Percentiles rank a stretch among this genome's conserved stretches.
phyloP scores from a whole-genome alignment of 305 asterid genomes.

The Rubia balearica region DNA sequence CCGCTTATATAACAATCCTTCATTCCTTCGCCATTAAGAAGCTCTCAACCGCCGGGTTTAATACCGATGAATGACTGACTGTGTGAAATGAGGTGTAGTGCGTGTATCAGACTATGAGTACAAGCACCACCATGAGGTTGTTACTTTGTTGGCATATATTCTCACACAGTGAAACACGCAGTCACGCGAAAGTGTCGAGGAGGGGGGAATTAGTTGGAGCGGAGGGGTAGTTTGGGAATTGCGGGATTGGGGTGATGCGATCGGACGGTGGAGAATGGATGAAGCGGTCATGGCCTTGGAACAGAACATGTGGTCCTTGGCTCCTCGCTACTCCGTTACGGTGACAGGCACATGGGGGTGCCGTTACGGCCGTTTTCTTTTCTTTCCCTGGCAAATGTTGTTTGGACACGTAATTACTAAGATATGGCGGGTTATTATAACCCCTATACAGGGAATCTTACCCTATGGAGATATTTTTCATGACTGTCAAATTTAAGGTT shows the following conservation, averaged over 20 bases:
- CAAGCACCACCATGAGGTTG: background rate
- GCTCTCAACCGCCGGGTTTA: background rate
- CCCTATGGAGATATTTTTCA: background rate
- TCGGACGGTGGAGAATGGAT: slow-evolving; percentile 60
- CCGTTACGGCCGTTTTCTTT: slow-evolving; percentile 44
- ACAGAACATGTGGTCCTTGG: slow-evolving; percentile 85
- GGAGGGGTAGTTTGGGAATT: slow-evolving; percentile 47
- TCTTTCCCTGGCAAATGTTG: slow-evolving; percentile 22
- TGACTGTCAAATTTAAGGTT: background rate
- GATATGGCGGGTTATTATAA: background rate
- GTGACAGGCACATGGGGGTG: slow-evolving; percentile 87
- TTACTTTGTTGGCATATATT: background rate
- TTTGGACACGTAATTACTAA: slow-evolving; percentile 30
- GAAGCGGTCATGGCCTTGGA: slow-evolving; percentile 46
- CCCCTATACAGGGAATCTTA: slow-evolving; percentile 10
- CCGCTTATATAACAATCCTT: background rate
- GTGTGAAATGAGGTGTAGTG: background rate
- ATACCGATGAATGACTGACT: background rate
- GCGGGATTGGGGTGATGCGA: slow-evolving; percentile 24
- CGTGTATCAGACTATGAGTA: background rate
- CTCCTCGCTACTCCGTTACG: slow-evolving; percentile 72
- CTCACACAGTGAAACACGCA: slow-evolving; percentile 6
- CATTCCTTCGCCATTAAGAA: background rate
- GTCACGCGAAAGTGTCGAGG: slow-evolving; percentile 6
- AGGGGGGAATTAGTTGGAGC: slow-evolving; percentile 7